Evolutionary conservation across 2,329 filamentous ascomycete species (phyloP).

Genomic region (Sarocladium brachiariae): DNA sequence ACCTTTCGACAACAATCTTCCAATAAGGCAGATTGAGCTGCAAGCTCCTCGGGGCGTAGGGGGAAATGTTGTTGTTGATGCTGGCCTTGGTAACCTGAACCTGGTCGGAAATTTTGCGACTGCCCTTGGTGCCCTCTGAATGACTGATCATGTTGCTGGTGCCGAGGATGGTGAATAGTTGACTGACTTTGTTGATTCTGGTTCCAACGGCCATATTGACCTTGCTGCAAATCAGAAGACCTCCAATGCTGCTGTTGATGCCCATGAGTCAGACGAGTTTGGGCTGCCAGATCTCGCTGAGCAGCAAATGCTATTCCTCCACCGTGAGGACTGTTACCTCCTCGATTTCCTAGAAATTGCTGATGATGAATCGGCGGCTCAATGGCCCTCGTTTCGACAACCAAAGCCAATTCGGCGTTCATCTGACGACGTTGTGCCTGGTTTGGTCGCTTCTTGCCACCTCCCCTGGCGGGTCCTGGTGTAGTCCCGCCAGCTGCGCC

Average conservation of each 20-base stretch:
- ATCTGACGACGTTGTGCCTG: slow-evolving; percentile 58
- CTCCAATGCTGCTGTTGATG: slow-evolving; percentile 17
- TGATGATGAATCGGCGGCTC: slow-evolving; percentile 13
- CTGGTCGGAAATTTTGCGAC: neutral
- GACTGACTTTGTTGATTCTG: slow-evolving; percentile 13
- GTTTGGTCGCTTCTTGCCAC: slow-evolving; percentile 46
- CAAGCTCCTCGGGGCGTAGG: slow-evolving; percentile 38
- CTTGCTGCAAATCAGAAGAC: neutral
- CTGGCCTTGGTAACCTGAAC: slow-evolving; percentile 13
- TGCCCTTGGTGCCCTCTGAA: neutral
- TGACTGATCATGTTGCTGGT: neutral
- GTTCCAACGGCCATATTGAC: slow-evolving; percentile 10
- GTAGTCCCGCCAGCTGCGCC: no score
- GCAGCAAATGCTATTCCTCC: neutral
- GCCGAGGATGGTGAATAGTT: neutral
- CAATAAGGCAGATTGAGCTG: slow-evolving; percentile 40
- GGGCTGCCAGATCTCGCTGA: neutral
- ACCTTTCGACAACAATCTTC: slow-evolving; percentile 38
- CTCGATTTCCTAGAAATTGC: slow-evolving; percentile 12
- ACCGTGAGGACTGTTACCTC: neutral
- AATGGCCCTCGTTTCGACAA: slow-evolving; percentile 40
- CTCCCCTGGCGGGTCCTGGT: slow-evolving; percentile 22
- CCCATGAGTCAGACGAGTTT: slow-evolving; percentile 17
- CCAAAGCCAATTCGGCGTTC: slow-evolving; percentile 51
- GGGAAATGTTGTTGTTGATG: slow-evolving; percentile 20